phyloP scores from a whole-genome alignment of 192 early-diverging fungal genomes.

The Mortierella antarctica region DNA sequence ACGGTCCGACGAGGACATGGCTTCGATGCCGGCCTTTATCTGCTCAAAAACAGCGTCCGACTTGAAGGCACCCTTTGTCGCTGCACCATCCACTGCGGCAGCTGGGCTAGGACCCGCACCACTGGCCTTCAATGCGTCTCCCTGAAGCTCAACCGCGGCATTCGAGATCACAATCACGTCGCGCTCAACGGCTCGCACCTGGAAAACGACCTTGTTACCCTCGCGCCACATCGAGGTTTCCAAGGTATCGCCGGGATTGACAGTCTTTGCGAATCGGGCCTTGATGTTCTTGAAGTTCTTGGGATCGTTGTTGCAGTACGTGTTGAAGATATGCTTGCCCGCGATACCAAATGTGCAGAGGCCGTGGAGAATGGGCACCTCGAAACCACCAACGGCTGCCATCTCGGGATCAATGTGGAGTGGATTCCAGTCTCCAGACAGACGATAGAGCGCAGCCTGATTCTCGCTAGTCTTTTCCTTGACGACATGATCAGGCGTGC shows the following conservation, averaged over 20 bases:
- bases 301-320: conserved; percentile 78
- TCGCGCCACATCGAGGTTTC: conserved; percentile 98
- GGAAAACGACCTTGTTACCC: conserved; percentile 91
- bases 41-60: conserved; percentile 78
- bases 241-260: conserved; percentile 97
- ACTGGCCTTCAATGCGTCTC: conserved; percentile 45
- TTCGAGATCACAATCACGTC: conserved; percentile 90
- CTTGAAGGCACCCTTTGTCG: conserved; percentile 76
- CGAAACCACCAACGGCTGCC: conserved; percentile 94
- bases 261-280: conserved; percentile 87
- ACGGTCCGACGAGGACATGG: conserved; percentile 67
- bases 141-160: conserved; percentile 89
- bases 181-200: conserved; percentile 93
- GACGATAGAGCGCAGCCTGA: conserved; percentile 95
- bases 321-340: conserved; percentile 88
- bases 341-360: conserved; percentile 94
- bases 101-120: conserved; percentile 45
- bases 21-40: conserved; percentile 65
- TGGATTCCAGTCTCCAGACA: conserved; percentile 97
- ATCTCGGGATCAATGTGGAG: conserved; percentile 97
- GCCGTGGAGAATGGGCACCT: conserved; percentile 97
- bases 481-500: conserved; percentile 86
- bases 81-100: conserved; percentile 32
- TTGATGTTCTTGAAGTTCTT: conserved; percentile 86
- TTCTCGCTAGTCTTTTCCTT: conserved; percentile 90